Conservation (phyloP, 768 basidiomycete genomes). For the Russula brevipes region DNA sequence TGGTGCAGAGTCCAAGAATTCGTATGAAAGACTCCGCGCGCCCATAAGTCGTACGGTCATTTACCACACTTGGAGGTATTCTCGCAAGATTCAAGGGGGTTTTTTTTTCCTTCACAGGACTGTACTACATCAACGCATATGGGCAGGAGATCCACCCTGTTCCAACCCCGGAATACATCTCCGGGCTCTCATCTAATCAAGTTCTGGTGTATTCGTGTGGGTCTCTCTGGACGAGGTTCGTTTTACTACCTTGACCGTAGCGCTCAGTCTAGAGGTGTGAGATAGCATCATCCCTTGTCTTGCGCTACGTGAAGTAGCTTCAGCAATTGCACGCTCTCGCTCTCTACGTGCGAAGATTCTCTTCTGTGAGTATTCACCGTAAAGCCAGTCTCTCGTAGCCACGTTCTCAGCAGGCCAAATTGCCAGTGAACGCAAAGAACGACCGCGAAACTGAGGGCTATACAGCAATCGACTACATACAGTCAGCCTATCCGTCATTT, state of each 20-base stretch:
- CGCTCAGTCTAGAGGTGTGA: not conserved
- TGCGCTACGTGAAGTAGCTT: slow-evolving; percentile 73
- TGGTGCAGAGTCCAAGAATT: slow-evolving; percentile 46
- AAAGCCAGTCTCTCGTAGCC: not conserved
- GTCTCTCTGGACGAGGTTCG: slow-evolving; percentile 86
- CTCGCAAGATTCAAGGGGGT: not conserved
- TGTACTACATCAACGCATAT: slow-evolving; percentile 88
- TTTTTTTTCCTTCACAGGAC: slow-evolving; percentile 39
- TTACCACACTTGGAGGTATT: too few species aligned
- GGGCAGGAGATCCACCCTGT: slow-evolving; percentile 88
- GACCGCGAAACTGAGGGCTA: slow-evolving; percentile 90
- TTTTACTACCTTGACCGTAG: not conserved
- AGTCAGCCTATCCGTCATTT: slow-evolving; percentile 37
- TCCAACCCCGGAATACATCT: slow-evolving; percentile 77
- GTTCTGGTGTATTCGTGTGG: slow-evolving; percentile 89
- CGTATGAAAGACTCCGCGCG: slow-evolving; percentile 52
- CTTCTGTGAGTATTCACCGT: slow-evolving; percentile 51
- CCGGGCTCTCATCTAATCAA: slow-evolving; percentile 53
- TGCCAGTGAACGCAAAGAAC: slow-evolving; percentile 76
- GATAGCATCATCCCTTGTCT: slow-evolving; percentile 86
- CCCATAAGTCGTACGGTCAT: slow-evolving; percentile 51
- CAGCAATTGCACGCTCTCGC: slow-evolving; percentile 67
- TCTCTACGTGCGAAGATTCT: slow-evolving; percentile 75
- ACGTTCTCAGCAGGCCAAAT: not conserved
- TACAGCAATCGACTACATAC: slow-evolving; percentile 77